Percentiles rank a stretch among this genome's conserved stretches.
These are phyloP conservation scores for Pneumocystis jirovecii DNA, from an alignment of 1,139 yeast genomes.

Conservation along the genomic window DNA sequence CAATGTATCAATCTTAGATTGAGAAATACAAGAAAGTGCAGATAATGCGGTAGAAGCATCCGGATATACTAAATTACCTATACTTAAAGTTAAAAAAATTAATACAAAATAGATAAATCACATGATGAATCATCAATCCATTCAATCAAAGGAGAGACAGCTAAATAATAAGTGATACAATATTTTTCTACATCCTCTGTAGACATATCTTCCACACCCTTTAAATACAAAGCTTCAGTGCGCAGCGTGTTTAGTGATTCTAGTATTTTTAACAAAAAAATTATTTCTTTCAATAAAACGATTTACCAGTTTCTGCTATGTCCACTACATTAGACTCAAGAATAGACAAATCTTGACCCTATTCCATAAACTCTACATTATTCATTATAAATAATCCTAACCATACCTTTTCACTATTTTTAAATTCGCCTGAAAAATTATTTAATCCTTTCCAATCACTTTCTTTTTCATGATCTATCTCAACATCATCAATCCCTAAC, in stretches of 20 bases:
- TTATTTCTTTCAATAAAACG: neutral
- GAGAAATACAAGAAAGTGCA: conserved; percentile 2
- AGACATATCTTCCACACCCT: conserved; percentile 9
- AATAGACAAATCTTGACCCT: neutral
- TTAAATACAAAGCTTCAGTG: conserved; percentile 7
- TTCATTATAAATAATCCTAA: neutral
- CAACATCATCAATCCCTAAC: neutral
- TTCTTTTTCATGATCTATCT: neutral
- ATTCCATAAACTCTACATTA: neutral
- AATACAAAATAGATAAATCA: conserved; percentile 4
- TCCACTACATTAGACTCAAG: neutral
- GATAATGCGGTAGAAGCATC: conserved; percentile 7
- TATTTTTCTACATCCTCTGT: conserved; percentile 7
- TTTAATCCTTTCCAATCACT: neutral
- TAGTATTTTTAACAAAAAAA: neutral
- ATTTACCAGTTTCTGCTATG: neutral
- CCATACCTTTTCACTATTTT: neutral
- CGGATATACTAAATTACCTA: neutral
- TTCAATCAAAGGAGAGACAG: conserved; percentile 5
- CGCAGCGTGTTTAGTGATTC: neutral
- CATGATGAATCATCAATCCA: conserved; percentile 10
- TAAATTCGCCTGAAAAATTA: neutral
- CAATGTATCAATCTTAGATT: conserved; percentile 1
- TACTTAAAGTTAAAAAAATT: neutral
- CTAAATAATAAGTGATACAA: neutral